These are phyloP conservation scores for Uromyces viciae-fabae DNA, from an alignment of 1,284 basidiomycete species.

Conservation along the genomic window DNA sequence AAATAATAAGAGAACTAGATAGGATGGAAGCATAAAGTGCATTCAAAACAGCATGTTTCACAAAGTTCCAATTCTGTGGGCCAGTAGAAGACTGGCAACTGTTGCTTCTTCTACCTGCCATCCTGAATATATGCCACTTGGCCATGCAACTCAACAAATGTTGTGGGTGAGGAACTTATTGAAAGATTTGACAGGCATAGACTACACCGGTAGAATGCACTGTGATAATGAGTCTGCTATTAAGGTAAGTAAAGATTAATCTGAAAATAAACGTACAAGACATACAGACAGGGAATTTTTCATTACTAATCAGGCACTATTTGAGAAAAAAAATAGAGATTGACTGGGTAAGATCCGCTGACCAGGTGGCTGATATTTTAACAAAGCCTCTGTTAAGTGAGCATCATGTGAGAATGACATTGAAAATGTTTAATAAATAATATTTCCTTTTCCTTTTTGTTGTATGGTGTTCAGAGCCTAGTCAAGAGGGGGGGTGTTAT, in stretches of 20 bases:
- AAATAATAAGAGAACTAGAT: too few relatives aligned
- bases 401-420: too few relatives aligned
- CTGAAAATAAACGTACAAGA: neutral
- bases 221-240: neutral
- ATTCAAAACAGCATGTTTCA: too few relatives aligned
- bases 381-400: slow-evolving; percentile 8
- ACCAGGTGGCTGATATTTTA: slow-evolving; percentile 1
- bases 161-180: neutral
- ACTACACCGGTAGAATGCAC: neutral
- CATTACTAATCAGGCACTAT: neutral
- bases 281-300: neutral
- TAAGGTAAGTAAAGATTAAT: neutral
- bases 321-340: neutral
- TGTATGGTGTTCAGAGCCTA: too few relatives aligned
- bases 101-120: neutral
- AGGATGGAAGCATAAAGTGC: too few relatives aligned
- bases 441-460: too few relatives aligned
- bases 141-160: neutral
- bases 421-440: too few relatives aligned
- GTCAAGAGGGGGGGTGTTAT: too few relatives aligned
- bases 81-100: neutral
- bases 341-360: neutral
- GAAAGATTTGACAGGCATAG: neutral
- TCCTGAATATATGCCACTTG: neutral
- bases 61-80: neutral